A percentile compares a stretch with the other conserved stretches of the same genome.
phyloP scores from a whole-genome alignment of 2,329 filamentous ascomycete genomes.

The Botrytis fragariae region DNA sequence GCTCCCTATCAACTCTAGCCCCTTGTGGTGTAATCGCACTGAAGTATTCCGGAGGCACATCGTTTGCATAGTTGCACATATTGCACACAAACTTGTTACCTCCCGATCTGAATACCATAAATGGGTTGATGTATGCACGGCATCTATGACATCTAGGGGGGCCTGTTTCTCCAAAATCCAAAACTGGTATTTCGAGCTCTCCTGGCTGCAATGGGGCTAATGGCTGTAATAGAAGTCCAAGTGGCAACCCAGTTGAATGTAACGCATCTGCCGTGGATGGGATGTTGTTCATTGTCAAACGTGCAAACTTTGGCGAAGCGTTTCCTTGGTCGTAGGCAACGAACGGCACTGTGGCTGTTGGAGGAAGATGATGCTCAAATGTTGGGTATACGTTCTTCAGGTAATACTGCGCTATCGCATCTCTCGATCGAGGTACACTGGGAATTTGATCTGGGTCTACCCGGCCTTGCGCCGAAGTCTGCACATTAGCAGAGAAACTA shows the following conservation, averaged over 20 bases:
- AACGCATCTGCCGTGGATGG: conserved; percentile 79
- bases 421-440: conserved; percentile 82
- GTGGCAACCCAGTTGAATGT: conserved; percentile 73
- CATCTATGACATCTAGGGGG: conserved; percentile 91
- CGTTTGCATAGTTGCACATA: conserved; percentile 95
- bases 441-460: conserved; percentile 92
- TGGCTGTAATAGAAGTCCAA: conserved; percentile 87
- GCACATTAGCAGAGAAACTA: conserved; percentile 46
- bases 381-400: conserved; percentile 88
- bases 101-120: conserved; percentile 94
- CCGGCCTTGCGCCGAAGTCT: conserved; percentile 65
- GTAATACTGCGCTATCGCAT: conserved; percentile 79
- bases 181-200: conserved; percentile 81
- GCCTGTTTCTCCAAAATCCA: conserved; percentile 90
- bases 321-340: conserved; percentile 97
- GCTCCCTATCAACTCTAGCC: conserved; percentile 80
- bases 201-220: conserved; percentile 79
- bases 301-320: conserved; percentile 88
- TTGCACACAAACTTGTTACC: conserved; percentile 98
- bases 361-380: conserved; percentile 89
- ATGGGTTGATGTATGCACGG: conserved; percentile 96
- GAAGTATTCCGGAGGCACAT: conserved; percentile 90
- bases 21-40: conserved; percentile 85
- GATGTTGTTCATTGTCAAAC: conserved; percentile 91
- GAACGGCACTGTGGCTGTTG: conserved; percentile 83